Conservation (phyloP, 805 yeast genomes). For the Cyberlindnera subsufficiens region DNA sequence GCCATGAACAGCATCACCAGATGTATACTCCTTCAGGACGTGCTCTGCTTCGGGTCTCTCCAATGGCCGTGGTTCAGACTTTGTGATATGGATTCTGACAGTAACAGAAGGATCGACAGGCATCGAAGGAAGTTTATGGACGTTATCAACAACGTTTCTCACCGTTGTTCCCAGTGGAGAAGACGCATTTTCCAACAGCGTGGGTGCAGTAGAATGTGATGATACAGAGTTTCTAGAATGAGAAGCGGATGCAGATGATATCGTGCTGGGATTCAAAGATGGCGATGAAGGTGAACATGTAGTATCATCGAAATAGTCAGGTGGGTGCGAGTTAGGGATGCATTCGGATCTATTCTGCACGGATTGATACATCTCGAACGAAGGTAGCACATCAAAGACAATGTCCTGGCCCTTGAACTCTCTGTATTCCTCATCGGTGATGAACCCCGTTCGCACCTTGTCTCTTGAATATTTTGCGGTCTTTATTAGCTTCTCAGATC, state of each 20-base stretch:
- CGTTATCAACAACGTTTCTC: constrained; percentile 42
- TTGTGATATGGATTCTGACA: constrained; percentile 47
- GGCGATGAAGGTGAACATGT: neutral
- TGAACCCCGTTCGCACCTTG: constrained; percentile 8
- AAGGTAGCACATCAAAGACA: constrained; percentile 52
- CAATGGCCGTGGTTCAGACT: constrained; percentile 41
- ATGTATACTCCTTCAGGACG: constrained; percentile 49
- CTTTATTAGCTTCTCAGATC: constrained; percentile 5
- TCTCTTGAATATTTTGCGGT: neutral
- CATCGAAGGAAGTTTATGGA: constrained; percentile 38
- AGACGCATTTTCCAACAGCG: neutral
- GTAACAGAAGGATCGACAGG: constrained; percentile 33
- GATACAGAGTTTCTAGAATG: neutral
- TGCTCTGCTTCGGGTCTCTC: constrained; percentile 22
- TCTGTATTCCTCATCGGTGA: constrained; percentile 6
- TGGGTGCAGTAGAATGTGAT: neutral
- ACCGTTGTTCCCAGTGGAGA: no score
- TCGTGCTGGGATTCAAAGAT: neutral
- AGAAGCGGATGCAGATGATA: neutral
- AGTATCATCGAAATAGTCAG: constrained; percentile 7
- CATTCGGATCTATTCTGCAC: constrained; percentile 18
- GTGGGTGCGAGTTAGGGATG: neutral
- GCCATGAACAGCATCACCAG: constrained; percentile 66
- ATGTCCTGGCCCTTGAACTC: constrained; percentile 5
- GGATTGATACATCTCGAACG: constrained; percentile 61